phyloP scores from a whole-genome alignment of 805 yeast genomes.

The Grigorovia humatica region DNA sequence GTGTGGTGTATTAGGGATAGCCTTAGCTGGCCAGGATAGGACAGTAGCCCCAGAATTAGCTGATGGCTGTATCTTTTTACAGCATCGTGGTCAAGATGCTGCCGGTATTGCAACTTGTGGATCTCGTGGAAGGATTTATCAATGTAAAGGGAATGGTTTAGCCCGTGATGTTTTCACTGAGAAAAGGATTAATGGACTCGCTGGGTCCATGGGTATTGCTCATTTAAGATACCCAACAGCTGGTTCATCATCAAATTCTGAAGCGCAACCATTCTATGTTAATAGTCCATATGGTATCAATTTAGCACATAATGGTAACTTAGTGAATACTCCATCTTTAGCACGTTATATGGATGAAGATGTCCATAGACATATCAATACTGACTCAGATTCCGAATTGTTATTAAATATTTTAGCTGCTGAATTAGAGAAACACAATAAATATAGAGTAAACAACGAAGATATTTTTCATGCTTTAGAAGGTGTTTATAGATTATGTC shows the following conservation, averaged over 20 bases:
- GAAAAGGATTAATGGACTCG: slow-evolving; percentile 61
- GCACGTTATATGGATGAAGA: slow-evolving; percentile 77
- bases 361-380: slow-evolving; percentile 94
- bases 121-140: slow-evolving; percentile 82
- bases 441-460: slow-evolving; percentile 81
- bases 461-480: slow-evolving; percentile 80
- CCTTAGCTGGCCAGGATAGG: slow-evolving; percentile 61
- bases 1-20: slow-evolving; percentile 94
- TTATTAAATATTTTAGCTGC: slow-evolving; percentile 84
- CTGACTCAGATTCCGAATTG: slow-evolving; percentile 92
- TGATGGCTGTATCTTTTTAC: slow-evolving; percentile 86
- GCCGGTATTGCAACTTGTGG: slow-evolving; percentile 99
- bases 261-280: slow-evolving; percentile 97
- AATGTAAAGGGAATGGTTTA: slow-evolving; percentile 98
- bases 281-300: slow-evolving; percentile 93
- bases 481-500: slow-evolving; percentile 69
- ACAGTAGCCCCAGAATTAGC: slow-evolving; percentile 82
- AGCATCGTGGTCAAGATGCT: slow-evolving; percentile 98
- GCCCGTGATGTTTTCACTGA: slow-evolving; percentile 94
- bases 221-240: slow-evolving; percentile 97
- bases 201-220: slow-evolving; percentile 92
- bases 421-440: slow-evolving; percentile 82
- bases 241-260: slow-evolving; percentile 89
- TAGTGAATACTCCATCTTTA: slow-evolving; percentile 76
- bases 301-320: slow-evolving; percentile 87